phyloP scores from a whole-genome alignment of 257 asterid genomes.

The Dorcoceras hygrometricum region DNA sequence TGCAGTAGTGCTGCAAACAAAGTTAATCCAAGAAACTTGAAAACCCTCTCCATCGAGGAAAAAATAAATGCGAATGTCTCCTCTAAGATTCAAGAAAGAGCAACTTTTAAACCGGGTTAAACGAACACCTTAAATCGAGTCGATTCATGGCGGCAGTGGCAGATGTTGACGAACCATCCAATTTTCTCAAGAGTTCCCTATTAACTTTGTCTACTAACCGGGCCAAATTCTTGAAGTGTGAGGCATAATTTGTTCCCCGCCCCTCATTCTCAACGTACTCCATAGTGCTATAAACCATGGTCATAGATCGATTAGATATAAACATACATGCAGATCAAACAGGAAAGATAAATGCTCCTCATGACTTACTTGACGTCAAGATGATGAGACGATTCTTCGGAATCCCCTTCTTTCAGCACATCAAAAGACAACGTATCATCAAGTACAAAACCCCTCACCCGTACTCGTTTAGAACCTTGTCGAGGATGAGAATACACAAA shows the following conservation, averaged over 20 bases:
- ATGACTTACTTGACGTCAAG: constrained; percentile 55
- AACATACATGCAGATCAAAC: background rate
- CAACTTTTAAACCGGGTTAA: background rate
- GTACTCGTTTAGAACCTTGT: constrained; percentile 32
- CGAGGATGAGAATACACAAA: constrained; percentile 36
- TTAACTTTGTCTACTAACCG: constrained; percentile 51
- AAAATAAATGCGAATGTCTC: background rate
- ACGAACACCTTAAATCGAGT: constrained; percentile 35
- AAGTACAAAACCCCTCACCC: constrained; percentile 35
- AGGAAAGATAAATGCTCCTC: background rate
- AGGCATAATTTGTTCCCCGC: constrained; percentile 36
- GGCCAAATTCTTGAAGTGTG: constrained; percentile 68
- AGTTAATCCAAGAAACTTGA: background rate
- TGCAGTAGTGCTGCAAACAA: background rate
- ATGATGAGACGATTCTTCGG: constrained; percentile 34
- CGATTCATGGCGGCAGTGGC: constrained; percentile 29
- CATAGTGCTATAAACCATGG: constrained; percentile 36
- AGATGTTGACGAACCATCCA: constrained; percentile 30
- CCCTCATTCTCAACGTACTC: constrained; percentile 46
- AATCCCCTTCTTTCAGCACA: constrained; percentile 35
- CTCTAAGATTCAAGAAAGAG: background rate
- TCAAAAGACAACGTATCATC: constrained; percentile 36
- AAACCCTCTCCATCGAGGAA: background rate
- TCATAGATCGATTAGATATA: background rate
- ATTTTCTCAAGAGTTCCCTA: constrained; percentile 37